These are phyloP conservation scores for Hibiscus tridactylites DNA, from an alignment of 345 rosid species.

Conservation along the genomic window DNA sequence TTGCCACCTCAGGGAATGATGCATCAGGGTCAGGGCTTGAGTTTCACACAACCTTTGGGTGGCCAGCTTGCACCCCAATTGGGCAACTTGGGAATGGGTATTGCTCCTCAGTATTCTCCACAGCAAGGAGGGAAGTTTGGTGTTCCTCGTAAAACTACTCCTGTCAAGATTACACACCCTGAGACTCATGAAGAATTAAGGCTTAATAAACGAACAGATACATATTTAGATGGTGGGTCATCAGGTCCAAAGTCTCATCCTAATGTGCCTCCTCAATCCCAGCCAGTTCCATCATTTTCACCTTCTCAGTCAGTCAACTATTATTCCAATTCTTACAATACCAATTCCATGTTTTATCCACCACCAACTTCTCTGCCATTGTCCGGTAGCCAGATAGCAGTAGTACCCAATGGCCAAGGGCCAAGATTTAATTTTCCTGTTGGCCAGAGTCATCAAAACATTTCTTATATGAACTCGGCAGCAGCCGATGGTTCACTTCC, in stretches of 20 bases:
- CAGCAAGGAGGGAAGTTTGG: constrained; percentile 67
- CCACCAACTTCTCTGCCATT: constrained; percentile 42
- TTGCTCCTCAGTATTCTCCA: constrained; percentile 51
- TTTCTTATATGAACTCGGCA: constrained; percentile 40
- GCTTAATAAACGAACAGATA: constrained; percentile 62
- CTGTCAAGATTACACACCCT: constrained; percentile 87
- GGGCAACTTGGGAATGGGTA: constrained; percentile 61
- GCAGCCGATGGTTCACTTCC: constrained; percentile 28
- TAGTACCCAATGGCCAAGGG: constrained; percentile 46
- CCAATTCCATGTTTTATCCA: constrained; percentile 37
- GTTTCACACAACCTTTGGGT: constrained; percentile 60
- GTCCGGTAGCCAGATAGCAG: constrained; percentile 41
- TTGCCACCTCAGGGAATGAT: constrained; percentile 75
- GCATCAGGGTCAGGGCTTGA: constrained; percentile 76
- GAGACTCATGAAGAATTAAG: constrained; percentile 89
- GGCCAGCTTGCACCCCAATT: constrained; percentile 58
- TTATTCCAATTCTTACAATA: constrained; percentile 36
- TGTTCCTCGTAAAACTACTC: constrained; percentile 47
- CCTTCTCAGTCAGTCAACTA: constrained; percentile 42
- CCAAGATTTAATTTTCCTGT: constrained; percentile 45
- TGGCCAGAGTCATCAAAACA: constrained; percentile 54
- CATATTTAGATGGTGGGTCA: constrained; percentile 45
- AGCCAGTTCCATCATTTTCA: constrained; percentile 50
- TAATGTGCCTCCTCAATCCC: constrained; percentile 54
- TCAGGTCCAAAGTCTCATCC: constrained; percentile 53